Base-by-base conservation (phyloP, 306 rosid species). In the Cicer bijugum region DNA sequence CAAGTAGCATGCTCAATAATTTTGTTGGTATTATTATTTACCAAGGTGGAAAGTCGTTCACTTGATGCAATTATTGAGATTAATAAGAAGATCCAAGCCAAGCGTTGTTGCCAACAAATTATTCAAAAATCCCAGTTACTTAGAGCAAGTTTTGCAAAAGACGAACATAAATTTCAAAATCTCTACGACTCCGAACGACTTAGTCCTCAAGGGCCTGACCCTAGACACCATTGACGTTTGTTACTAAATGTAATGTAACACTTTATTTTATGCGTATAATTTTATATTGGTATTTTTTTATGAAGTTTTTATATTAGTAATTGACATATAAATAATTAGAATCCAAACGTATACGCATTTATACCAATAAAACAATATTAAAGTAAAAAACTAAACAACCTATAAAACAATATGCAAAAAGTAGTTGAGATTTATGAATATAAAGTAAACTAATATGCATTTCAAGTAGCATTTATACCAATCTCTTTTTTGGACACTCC, bases 121-220 rank as follows among this genome's bases (percentile, higher is more conserved):
- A 56, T 63, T 17, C 77, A 60, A 68, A 76, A 76, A 60, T 67
- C 86, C 43, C 42, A 72, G 12, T 56, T 46, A 8, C 20, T 79
- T 1, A 76, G 61, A 77, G 73, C 50, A 72, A 74, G 50, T 71
- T 76, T 79, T 42, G 66, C 8, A 1, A 74, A 56, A 68, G 37
- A 35, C 15, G 33, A 1, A 17, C 28, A 6, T 12, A 45, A 14
- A 1, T 33, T 47, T 82, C 33, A 65, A 57, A 75, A 74, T 46
- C 15, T 48, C 19, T 42, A 10, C 11, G 50, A 69, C 8, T 64
- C 80, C 53, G 33, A 85, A 16, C 66, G 86, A 20, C 74, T 16
- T 0, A 76, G 86, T 77, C 88, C 86, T 15, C 81, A 63, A 62
- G 88, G 88, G 2, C 88, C 88, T 40, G 86, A 85, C 43, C 84